phyloP scores from a whole-genome alignment of 1,139 yeast genomes.

The Suhomyces chickasaworum region DNA sequence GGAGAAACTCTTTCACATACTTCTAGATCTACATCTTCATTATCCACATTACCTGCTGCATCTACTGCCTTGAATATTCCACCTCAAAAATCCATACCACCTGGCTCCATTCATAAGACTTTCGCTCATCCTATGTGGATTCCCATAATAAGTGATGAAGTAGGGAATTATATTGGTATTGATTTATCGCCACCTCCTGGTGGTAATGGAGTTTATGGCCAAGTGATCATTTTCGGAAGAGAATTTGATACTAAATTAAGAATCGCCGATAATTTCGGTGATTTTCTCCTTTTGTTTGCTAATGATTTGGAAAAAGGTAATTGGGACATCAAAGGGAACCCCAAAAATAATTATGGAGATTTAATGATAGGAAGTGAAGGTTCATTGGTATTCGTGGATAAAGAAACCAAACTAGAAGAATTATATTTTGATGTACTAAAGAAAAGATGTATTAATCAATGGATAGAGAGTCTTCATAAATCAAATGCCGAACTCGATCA shows the following conservation, averaged over 20 bases:
- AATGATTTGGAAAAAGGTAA: slow-evolving; percentile 81
- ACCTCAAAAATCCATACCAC: slow-evolving; percentile 75
- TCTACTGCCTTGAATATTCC: slow-evolving; percentile 36
- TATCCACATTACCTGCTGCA: slow-evolving; percentile 6
- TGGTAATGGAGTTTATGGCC: slow-evolving; percentile 69
- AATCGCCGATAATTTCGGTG: slow-evolving; percentile 83
- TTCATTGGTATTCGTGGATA: slow-evolving; percentile 65
- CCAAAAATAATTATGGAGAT: slow-evolving; percentile 49
- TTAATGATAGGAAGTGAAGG: slow-evolving; percentile 66
- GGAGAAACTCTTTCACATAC: slow-evolving; percentile 9
- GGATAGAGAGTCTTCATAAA: slow-evolving; percentile 34
- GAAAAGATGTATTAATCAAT: slow-evolving; percentile 31
- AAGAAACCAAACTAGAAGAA: slow-evolving; percentile 45
- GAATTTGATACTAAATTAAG: slow-evolving; percentile 84
- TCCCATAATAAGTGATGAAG: slow-evolving; percentile 82
- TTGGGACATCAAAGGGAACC: slow-evolving; percentile 63
- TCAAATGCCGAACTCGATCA: slow-evolving; percentile 18
- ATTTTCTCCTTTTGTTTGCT: slow-evolving; percentile 75
- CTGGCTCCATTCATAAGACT: slow-evolving; percentile 63
- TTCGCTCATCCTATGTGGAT: slow-evolving; percentile 92
- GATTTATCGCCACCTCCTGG: slow-evolving; percentile 82
- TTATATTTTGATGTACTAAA: slow-evolving; percentile 68
- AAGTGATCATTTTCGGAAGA: slow-evolving; percentile 83
- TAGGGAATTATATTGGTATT: slow-evolving; percentile 87
- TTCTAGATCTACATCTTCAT: slow-evolving; percentile 8